Conservation (phyloP, 2,329 filamentous ascomycete species). For the Botryotinia globosa region DNA sequence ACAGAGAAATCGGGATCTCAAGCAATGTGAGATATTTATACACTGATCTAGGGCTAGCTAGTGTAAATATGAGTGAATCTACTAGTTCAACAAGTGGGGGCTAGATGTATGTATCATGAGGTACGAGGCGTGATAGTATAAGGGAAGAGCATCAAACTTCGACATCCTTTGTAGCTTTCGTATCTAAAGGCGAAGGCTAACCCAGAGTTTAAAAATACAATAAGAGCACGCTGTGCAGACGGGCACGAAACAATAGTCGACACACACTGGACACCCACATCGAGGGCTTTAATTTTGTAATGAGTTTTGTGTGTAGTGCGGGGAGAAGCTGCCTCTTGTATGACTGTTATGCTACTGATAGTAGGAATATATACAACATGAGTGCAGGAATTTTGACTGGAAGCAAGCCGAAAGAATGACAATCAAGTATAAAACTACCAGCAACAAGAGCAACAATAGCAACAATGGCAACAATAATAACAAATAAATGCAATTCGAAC, state of each 20-base stretch:
- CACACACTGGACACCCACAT: neutral
- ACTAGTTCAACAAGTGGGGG: neutral
- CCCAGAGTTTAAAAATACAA: neutral
- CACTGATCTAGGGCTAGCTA: neutral
- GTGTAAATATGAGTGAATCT: neutral
- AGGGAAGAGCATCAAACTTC: neutral
- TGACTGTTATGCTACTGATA: too few species aligned
- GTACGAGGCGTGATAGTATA: neutral
- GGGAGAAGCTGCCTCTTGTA: accelerated
- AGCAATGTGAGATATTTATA: neutral
- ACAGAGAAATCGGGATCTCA: accelerated
- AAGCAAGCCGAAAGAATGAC: neutral
- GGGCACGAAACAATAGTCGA: neutral
- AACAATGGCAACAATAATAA: too few species aligned
- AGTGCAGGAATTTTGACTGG: accelerated
- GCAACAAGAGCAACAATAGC: neutral
- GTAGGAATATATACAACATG: neutral
- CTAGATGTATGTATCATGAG: neutral
- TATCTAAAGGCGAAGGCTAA: neutral
- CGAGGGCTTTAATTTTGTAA: neutral
- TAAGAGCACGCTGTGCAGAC: accelerated
- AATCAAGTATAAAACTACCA: neutral
- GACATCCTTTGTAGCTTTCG: neutral
- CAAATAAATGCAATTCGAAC: too few species aligned
- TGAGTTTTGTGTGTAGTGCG: neutral